Evolutionary conservation across 2,329 filamentous ascomycete species (phyloP).

Genomic region (Biscogniauxia mediterranea): DNA sequence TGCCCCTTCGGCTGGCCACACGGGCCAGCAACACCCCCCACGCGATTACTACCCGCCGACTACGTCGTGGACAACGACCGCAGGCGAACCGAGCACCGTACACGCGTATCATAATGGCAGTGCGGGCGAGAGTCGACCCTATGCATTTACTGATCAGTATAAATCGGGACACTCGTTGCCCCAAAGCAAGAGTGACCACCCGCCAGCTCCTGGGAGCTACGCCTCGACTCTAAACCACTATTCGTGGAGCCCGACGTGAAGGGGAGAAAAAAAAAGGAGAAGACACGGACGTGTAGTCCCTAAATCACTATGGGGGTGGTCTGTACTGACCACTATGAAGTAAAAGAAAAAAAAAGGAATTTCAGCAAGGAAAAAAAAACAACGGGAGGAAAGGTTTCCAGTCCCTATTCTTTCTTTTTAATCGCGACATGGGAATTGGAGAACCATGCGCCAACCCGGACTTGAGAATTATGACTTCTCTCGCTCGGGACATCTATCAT

Average conservation of each 20-base stretch:
- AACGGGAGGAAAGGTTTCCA: neutral
- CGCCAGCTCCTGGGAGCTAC: conserved; percentile 42
- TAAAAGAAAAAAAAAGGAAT: neutral
- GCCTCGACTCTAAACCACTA: conserved; percentile 54
- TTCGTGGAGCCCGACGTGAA: conserved; percentile 53
- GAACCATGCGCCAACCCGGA: neutral
- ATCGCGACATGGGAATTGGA: neutral
- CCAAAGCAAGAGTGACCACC: conserved; percentile 34
- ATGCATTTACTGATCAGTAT: conserved; percentile 50
- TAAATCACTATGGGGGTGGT: neutral
- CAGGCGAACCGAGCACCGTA: conserved; percentile 45
- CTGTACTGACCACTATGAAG: neutral
- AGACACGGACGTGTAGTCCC: neutral
- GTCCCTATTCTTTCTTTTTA: neutral
- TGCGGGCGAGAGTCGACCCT: conserved; percentile 45
- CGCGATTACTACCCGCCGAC: conserved; percentile 56
- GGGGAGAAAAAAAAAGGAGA: conserved; percentile 1
- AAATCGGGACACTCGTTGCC: conserved; percentile 39
- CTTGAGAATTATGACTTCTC: neutral
- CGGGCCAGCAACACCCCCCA: conserved; percentile 23
- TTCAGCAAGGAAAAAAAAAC: neutral
- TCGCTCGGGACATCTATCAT: neutral
- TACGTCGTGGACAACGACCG: conserved; percentile 51
- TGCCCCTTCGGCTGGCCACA: neutral
- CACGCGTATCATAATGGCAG: conserved; percentile 40